Percentiles rank a stretch among this genome's conserved stretches.
These are phyloP conservation scores for Picea sitchensis DNA, from an alignment of 75 land plant species.

Conservation along the genomic window DNA sequence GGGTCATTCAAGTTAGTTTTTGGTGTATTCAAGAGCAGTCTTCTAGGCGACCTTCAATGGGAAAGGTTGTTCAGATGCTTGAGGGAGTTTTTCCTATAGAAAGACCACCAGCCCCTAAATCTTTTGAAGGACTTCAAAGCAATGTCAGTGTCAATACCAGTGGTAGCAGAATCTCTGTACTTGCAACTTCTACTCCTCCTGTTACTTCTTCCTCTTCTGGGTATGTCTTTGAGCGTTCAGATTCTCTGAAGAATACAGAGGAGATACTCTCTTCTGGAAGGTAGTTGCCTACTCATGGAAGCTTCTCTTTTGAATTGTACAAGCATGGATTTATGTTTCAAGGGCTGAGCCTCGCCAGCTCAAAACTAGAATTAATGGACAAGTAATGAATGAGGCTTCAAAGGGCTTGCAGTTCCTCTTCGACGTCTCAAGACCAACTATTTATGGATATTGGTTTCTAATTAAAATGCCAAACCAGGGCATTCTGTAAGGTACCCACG, in stretches of 20 bases:
- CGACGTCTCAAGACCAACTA: too few relatives aligned
- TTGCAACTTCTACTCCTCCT: not conserved
- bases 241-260: slow-evolving; percentile 1
- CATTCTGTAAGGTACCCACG: too few relatives aligned
- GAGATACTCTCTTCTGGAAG: not conserved
- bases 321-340: too few relatives aligned
- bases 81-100: slow-evolving; percentile 63
- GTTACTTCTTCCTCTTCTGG: not conserved
- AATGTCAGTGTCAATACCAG: not conserved
- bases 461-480: too few relatives aligned
- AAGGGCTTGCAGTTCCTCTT: too few relatives aligned
- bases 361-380: too few relatives aligned
- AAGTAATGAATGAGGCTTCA: too few relatives aligned
- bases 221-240: not conserved
- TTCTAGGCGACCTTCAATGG: slow-evolving; percentile 65
- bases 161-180: not conserved
- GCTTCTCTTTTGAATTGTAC: not conserved
- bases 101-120: slow-evolving; percentile 58
- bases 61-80: slow-evolving; percentile 75
- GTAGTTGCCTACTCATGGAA: not conserved
- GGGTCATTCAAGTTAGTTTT: slow-evolving; percentile 58
- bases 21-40: slow-evolving; percentile 89
- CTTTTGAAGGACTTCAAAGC: not conserved
- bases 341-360: too few relatives aligned
- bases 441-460: too few relatives aligned